Base-by-base conservation (phyloP, 2,329 filamentous ascomycete genomes). In the Claviceps fusiformis region DNA sequence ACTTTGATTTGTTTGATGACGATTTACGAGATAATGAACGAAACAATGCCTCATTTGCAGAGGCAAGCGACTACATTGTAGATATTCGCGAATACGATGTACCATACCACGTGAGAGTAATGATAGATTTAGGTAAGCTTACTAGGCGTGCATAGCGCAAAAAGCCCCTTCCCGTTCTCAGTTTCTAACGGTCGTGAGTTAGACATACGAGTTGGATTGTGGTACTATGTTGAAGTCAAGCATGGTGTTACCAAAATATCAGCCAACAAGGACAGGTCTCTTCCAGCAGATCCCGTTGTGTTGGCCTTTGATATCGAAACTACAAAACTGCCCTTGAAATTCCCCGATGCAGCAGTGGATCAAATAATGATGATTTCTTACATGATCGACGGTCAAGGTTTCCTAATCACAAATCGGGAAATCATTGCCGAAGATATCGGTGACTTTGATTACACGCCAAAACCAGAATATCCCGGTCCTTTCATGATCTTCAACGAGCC, bases 351-450 rank as follows among this genome's bases (percentile, higher is more conserved):
- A 1, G 81, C 90, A 4, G 85, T 95, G 59, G 93, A 98, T 71
- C 92, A 95, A 68, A 86, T 98, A 66, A 98, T 98, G 91, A 98
- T 98, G 93, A 92, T 98, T 68, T 98, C 95, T 37, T 98, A 98
- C 75, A 98, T 98, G 95, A 97, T 98, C 64, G 93, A 98, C 63
- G 95, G 93, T 0, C 91, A 95, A 71, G 93, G 93, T 5, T 98
- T 97, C 63, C 76, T 98, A 41, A 97, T 98, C 70, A 98, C 93
- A 5, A 98, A 98, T 67, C 83, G 95, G 64, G 91, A 97, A 67
- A 95, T 98, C 58, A 90, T 98, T 10, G 95, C 92, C 0, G 92
- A 98, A 69, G 91, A 98, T 65, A 98, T 98, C 67, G 79, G 85
- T 56, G 93, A 98, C 68, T 98, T 98, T 65, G 95, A 98, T 65